A percentile compares a stretch with the other conserved stretches of the same genome.
Conservation (phyloP, 768 basidiomycete species). For the Leccinum pellstonianum region DNA sequence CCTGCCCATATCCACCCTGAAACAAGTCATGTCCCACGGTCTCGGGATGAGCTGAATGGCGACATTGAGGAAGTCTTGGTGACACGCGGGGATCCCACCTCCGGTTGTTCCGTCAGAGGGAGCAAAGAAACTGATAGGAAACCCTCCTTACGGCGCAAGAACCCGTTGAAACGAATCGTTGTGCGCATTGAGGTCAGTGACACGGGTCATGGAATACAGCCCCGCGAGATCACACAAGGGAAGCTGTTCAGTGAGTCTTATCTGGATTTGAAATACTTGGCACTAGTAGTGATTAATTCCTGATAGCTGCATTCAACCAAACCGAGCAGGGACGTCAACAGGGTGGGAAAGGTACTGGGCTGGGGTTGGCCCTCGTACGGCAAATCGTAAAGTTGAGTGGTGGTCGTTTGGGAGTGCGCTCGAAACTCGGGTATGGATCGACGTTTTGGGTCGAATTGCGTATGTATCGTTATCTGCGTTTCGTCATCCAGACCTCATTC, state of each 20-base stretch:
- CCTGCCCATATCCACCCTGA: conserved; percentile 21
- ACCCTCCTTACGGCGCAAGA: conserved; percentile 1
- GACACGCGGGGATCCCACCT: conserved; percentile 32
- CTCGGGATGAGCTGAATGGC: conserved; percentile 12
- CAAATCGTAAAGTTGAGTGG: conserved; percentile 76
- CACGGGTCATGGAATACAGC: conserved; percentile 64
- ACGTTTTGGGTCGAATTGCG: conserved; percentile 88
- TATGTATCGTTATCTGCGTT: conserved; percentile 30
- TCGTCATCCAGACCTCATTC: conserved; percentile 11
- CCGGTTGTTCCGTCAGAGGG: not conserved
- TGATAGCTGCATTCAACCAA: conserved; percentile 69
- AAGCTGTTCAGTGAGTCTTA: conserved; percentile 64
- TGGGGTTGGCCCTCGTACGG: conserved; percentile 74
- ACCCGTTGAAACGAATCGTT: conserved; percentile 58
- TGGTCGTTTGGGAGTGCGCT: conserved; percentile 69
- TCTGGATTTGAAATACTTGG: not conserved
- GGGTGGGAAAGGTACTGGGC: conserved; percentile 70
- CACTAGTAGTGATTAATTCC: not conserved
- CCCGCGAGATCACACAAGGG: conserved; percentile 65
- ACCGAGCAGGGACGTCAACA: conserved; percentile 75
- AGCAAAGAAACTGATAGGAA: not conserved
- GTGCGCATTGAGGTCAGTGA: conserved; percentile 85
- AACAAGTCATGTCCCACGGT: not conserved
- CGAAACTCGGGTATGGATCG: conserved; percentile 65
- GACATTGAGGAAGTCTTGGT: conserved; percentile 25